Evolutionary conservation across 2,329 filamentous ascomycete genomes (phyloP).

Genomic region (Rhynchosporium agropyri): DNA sequence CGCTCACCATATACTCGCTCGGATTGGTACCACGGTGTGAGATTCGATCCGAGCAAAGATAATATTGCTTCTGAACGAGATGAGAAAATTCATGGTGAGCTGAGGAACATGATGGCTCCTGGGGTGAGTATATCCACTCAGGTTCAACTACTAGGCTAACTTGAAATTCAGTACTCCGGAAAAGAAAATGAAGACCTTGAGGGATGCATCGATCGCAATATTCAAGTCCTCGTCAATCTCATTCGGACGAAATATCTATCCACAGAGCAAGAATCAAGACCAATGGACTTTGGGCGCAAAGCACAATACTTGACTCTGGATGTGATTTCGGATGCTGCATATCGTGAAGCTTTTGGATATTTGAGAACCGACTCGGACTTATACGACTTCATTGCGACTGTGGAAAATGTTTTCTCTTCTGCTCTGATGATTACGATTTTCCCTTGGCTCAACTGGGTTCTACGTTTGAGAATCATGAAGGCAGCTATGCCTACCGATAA

Average conservation of each 20-base stretch:
- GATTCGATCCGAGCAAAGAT: conserved; percentile 56
- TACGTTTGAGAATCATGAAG: conserved; percentile 18
- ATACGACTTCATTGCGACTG: conserved; percentile 49
- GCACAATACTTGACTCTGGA: conserved; percentile 58
- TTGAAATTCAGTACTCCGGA: conserved; percentile 48
- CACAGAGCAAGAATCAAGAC: conserved; percentile 41
- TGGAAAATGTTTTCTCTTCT: conserved; percentile 14
- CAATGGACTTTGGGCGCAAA: conserved; percentile 54
- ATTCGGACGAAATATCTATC: conserved; percentile 43
- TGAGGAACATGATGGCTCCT: conserved; percentile 54
- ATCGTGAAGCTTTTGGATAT: conserved; percentile 54
- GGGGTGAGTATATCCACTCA: conserved; percentile 45
- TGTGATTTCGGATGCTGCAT: conserved; percentile 56
- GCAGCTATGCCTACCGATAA: conserved; percentile 17
- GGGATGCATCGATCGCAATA: conserved; percentile 49
- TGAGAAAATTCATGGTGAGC: conserved; percentile 47
- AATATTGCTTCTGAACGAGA: conserved; percentile 56
- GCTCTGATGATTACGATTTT: conserved; percentile 19
- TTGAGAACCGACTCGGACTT: conserved; percentile 52
- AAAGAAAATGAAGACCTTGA: conserved; percentile 56
- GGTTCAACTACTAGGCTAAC: not conserved
- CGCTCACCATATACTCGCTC: conserved; percentile 34
- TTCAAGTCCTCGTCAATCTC: conserved; percentile 23
- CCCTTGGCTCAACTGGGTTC: conserved; percentile 16
- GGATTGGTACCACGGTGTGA: conserved; percentile 47